Base-by-base conservation (phyloP, 208 protist genomes). In the Acanthamoeba polyphaga region DNA sequence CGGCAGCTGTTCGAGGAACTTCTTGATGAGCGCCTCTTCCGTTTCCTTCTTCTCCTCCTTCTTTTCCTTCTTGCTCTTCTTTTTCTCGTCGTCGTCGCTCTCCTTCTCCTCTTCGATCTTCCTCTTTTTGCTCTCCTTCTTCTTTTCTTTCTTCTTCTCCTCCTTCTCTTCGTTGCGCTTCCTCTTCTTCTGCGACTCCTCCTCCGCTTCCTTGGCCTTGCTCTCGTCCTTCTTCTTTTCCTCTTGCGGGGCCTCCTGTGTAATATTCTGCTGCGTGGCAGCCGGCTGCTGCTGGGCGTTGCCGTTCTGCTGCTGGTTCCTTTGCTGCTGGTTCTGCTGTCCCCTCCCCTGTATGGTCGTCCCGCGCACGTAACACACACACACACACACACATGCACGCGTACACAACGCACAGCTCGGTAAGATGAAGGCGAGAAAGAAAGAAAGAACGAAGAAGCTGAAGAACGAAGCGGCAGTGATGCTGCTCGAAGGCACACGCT, bases 81-180 rank as follows among this genome's bases (percentile, higher is more conserved):
- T 46, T 19, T 88, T 34, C 51, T 32, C 27, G 43, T 88, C 24
- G 5, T 64, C 24, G n/a, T 62, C 60, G 10, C 9, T 27, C 27
- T 53, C 32, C 80, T 88, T 88, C 1, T 53, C 60, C 53, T 64
- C 29, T 27, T 88, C 60, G 8, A 60, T 88, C 80, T 88, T 64
- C 53, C 60, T 12, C 29, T 62, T 62, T 29, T 88, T 64, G 7
- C 6, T 38, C 22, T 55, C 51, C 13, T 46, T 34, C 13, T 15
- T 38, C 76, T 58, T 85, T 27, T 51, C 15, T 27, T 85, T 34
- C 32, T 85, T 34, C 43, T 85, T 12, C 46, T 38, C 12, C 19
- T 55, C 51, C 80, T 88, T 32, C 53, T 88, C 53, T 12, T 87
- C 27, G 10, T 87, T 17, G 10, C 29, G 43, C 32, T 85, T 34